Evolutionary conservation across 73 alveolate species (phyloP).

Genomic region (Paramecium bursaria): DNA sequence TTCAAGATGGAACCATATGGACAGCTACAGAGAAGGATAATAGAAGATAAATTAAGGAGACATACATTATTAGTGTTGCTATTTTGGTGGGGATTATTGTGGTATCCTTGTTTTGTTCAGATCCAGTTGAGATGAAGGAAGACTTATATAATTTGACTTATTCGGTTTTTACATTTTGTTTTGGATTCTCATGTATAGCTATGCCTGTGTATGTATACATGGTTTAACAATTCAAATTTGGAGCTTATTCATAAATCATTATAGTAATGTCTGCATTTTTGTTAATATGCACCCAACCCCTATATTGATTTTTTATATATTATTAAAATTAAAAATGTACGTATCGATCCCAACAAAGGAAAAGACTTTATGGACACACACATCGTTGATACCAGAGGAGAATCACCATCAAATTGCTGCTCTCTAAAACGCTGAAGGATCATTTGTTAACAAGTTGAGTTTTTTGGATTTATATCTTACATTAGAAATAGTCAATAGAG

Average conservation of each 20-base stretch:
- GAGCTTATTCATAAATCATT: too few relatives aligned
- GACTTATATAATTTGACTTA: background rate
- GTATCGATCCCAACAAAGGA: slow-evolving; percentile 22
- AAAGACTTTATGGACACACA: slow-evolving; percentile 68
- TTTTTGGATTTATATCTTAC: slow-evolving; percentile 38
- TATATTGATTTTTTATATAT: too few relatives aligned
- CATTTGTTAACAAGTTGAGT: slow-evolving; percentile 51
- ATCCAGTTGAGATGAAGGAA: background rate
- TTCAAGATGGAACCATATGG: background rate
- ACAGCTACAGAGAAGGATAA: slow-evolving; percentile 34
- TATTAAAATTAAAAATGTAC: too few relatives aligned
- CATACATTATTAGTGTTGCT: background rate
- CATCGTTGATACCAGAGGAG: slow-evolving; percentile 50
- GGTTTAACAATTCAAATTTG: too few relatives aligned
- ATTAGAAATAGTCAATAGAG: slow-evolving; percentile 66
- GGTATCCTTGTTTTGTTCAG: background rate
- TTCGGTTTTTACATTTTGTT: slow-evolving; percentile 17
- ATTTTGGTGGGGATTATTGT: background rate
- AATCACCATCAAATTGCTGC: slow-evolving; percentile 41
- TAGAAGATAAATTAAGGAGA: slow-evolving; percentile 1
- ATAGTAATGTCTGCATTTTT: too few relatives aligned
- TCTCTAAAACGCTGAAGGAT: slow-evolving; percentile 26
- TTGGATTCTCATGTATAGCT: slow-evolving; percentile 36
- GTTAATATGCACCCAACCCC: too few relatives aligned
- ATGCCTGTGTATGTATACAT: slow-evolving; percentile 32